Base-by-base conservation (phyloP, 2,329 filamentous ascomycete genomes). In the Colletotrichum chlorophyti region DNA sequence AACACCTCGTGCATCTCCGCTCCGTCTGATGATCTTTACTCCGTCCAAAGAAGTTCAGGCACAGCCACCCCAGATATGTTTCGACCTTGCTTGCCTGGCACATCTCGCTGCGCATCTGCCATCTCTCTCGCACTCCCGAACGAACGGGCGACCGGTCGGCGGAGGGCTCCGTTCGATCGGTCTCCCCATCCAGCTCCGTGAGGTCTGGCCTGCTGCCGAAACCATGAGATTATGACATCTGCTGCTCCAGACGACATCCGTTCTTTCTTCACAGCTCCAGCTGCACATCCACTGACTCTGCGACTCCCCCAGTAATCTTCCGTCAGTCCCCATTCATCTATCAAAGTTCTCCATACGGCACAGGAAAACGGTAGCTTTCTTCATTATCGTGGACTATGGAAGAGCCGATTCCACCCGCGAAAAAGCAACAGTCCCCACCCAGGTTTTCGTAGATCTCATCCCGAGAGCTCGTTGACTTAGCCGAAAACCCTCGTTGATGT, bases 401-500 rank as follows among this genome's bases (percentile, higher is more conserved):
- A 43, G 34, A 14, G 55, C 55, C 55, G 51, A 59, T 59, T 59
- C 31, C 55, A 55, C 55, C 55, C 55, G 55, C 50, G 23, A 46
- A 58, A 43, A 58, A 47, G 27, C 24, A 38, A 19, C 21, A 34
- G 38, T 27, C 51, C 55, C 55, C 55, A 59, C 55, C 51, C 42
- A 54, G 26, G 29, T 23, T 38, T 38, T 21, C 55, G 42, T 35
- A 54, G 26, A 35, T 23, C 29, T 38, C n/a, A 23, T 58, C 42
- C 54, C 54, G 54, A 58, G 31, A 45, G 23, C 31, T 59, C 43
- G 55, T 55, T 23, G 38, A n/a, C 55, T 54, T 58, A 59, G 51
- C 55, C 55, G 55, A 59, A 54, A 59, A 59, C 55, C 55, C 55
- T 59, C 55, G 55, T 59, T 59, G 55, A 59, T 59, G 51, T 55